Conservation (phyloP, 2,329 filamentous ascomycete genomes). For the Akanthomyces uredinophilus region DNA sequence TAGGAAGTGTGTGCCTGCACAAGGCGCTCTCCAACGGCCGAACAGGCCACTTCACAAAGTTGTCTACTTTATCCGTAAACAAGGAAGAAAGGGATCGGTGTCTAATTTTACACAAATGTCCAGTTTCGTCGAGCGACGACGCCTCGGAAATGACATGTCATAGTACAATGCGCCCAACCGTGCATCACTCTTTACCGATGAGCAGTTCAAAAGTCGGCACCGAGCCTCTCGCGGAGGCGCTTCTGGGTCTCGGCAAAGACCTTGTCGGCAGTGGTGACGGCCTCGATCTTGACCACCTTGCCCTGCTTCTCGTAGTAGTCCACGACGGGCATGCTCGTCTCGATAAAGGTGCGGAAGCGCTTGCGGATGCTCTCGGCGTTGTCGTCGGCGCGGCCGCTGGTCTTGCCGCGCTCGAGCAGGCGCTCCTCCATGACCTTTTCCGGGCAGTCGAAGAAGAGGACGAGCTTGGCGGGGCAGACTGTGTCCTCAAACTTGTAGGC, state of each 20-base stretch:
- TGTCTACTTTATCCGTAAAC: neutral
- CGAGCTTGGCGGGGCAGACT: conserved; percentile 78
- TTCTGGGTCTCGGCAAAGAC: conserved; percentile 52
- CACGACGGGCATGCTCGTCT: conserved; percentile 97
- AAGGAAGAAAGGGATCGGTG: neutral
- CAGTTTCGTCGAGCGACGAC: neutral
- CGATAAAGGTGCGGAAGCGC: conserved; percentile 87
- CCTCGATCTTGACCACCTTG: conserved; percentile 75
- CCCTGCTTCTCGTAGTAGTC: conserved; percentile 72
- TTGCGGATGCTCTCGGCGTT: conserved; percentile 95
- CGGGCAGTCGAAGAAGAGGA: conserved; percentile 90
- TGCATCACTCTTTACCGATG: neutral
- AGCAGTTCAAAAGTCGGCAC: conserved; percentile 21
- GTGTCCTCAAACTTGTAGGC: conserved; percentile 87
- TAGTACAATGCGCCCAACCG: neutral
- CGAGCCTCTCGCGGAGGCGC: conserved; percentile 45
- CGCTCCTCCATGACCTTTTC: conserved; percentile 83
- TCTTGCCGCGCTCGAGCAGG: conserved; percentile 85
- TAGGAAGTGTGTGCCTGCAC: conserved; percentile 7
- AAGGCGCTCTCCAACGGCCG: neutral
- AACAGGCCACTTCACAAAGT: neutral
- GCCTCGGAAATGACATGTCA: neutral
- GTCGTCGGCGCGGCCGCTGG: conserved; percentile 84
- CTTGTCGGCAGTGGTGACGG: conserved; percentile 60
- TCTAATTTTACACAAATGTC: neutral